Conservation (phyloP, 1,284 basidiomycete genomes). For the Rhodotorula sp. region DNA sequence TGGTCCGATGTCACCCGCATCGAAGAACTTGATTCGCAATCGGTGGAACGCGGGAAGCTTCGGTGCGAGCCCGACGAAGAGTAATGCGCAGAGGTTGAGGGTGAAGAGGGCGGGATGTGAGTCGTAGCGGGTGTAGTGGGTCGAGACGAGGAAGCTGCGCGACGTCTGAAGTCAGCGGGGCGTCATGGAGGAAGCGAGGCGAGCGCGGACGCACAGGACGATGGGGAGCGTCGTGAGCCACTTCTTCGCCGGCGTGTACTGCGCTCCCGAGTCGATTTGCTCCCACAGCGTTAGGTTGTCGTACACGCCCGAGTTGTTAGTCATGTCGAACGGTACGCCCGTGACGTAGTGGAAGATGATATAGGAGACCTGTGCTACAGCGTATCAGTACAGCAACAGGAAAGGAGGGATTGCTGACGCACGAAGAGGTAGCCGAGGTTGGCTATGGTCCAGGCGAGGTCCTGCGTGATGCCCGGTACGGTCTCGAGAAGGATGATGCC, state of each 20-base stretch:
- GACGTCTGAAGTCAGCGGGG: background rate
- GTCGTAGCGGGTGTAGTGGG: constrained; percentile 82
- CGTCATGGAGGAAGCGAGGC: background rate
- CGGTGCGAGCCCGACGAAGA: constrained; percentile 79
- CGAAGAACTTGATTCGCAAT: constrained; percentile 44
- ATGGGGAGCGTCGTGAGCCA: constrained; percentile 93
- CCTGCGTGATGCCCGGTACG: constrained; percentile 87
- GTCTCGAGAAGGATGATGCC: constrained; percentile 75
- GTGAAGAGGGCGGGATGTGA: constrained; percentile 90
- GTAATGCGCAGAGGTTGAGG: constrained; percentile 80
- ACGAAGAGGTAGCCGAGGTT: constrained; percentile 90
- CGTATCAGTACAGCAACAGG: background rate
- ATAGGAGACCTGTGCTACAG: constrained; percentile 70
- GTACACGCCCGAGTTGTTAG: constrained; percentile 67
- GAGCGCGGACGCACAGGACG: constrained; percentile 60
- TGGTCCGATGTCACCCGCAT: constrained; percentile 17
- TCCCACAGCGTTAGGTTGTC: constrained; percentile 98
- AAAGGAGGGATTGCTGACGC: constrained; percentile 49
- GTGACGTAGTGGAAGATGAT: constrained; percentile 99
- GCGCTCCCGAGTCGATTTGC: constrained; percentile 97
- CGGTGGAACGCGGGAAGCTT: constrained; percentile 81
- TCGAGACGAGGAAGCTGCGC: constrained; percentile 86
- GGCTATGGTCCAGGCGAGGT: constrained; percentile 93
- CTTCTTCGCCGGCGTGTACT: constrained; percentile 98
- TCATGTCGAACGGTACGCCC: constrained; percentile 85